phyloP scores from a whole-genome alignment of 2,329 filamentous ascomycete genomes.

The Scopulariopsis brevicaulis region DNA sequence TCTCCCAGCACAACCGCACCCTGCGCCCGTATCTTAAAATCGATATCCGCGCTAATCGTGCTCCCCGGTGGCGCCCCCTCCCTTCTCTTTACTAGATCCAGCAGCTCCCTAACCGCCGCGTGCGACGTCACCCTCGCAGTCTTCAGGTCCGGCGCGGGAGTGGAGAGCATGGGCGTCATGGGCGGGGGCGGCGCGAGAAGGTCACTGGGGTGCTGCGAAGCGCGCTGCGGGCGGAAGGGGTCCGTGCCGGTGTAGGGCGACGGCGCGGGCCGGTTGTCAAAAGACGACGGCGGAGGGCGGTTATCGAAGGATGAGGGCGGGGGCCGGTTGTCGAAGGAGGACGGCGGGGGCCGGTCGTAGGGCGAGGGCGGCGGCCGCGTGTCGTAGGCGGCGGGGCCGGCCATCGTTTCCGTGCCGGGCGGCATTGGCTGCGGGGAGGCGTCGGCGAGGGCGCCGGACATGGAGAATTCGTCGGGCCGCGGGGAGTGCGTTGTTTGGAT shows the following conservation, averaged over 20 bases:
- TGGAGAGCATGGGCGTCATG: conserved; percentile 9
- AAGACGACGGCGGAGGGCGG: background rate
- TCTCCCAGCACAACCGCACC: conserved; percentile 29
- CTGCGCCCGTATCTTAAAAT: conserved; percentile 30
- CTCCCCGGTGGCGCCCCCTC: conserved; percentile 15
- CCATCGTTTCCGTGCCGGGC: background rate
- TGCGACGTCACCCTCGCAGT: conserved; percentile 21
- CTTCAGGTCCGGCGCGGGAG: conserved; percentile 16
- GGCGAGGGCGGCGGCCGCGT: background rate
- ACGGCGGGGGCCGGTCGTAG: too few species aligned
- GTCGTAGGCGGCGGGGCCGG: conserved; percentile 1
- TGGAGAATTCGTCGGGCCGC: background rate
- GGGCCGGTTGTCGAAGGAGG: background rate
- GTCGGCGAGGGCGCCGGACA: conserved; percentile 4
- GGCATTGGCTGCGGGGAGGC: background rate
- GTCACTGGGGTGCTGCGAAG: background rate
- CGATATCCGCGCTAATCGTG: conserved; percentile 21
- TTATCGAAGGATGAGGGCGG: background rate
- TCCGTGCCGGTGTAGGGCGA: background rate
- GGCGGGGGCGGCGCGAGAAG: background rate
- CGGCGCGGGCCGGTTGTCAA: background rate
- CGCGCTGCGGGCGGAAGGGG: background rate
- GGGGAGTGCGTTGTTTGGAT: background rate
- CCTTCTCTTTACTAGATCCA: conserved; percentile 19
- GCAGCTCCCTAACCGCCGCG: conserved; percentile 22